Base-by-base conservation (phyloP, 305 asterid species). In the Salvia sclarea region DNA sequence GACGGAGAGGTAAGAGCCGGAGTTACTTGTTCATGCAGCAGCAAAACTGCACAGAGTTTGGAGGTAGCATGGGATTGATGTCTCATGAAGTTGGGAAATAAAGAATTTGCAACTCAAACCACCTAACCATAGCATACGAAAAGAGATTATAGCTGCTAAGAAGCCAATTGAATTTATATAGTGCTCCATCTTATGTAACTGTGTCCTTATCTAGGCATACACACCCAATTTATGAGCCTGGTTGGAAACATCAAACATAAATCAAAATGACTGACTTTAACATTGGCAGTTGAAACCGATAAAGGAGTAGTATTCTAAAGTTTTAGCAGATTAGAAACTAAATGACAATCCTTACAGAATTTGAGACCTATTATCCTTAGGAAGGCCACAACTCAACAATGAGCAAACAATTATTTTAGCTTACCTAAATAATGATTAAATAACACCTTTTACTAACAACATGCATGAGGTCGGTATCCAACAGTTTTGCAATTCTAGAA, bases 1-100 rank as follows among this genome's bases (percentile, higher is more conserved):
- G 78, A 81, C 54, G 75, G 65, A 63, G 83, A 64, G 70, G 83
- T 61, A 64, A 78, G 78, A 28, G 78, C 88, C 58, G 88, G 84
- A 63, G 82, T 75, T 55, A 76, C 82, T 79, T 83, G 91, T 68
- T 89, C 94, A 65, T 84, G 92, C 70, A 86, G 83, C 84, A 81
- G 75, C 80, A 82, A 56, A 63, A 86, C 91, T 89, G 86, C 83
- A 77, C 83, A 77, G 81, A 72, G 69, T 67, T 75, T 21, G 75
- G 35, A 52, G 64, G 76, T 63, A 73, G 71, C 31, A 35, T 17
- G 33, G 62, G 41, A 71, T 66, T 68, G 54, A 35, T 65, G 54
- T 38, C 52, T 50, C 69, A 43, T 6, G 41, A 49, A 61, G 35
- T 13, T 57, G 64, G 44, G 33, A 13, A 17, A 24, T 14, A 31